Evolutionary conservation across 371 early-diverging fungal species (phyloP), one percentile per base, ranked within the genome.

Genomic region (Mucor plumbeus): DNA sequence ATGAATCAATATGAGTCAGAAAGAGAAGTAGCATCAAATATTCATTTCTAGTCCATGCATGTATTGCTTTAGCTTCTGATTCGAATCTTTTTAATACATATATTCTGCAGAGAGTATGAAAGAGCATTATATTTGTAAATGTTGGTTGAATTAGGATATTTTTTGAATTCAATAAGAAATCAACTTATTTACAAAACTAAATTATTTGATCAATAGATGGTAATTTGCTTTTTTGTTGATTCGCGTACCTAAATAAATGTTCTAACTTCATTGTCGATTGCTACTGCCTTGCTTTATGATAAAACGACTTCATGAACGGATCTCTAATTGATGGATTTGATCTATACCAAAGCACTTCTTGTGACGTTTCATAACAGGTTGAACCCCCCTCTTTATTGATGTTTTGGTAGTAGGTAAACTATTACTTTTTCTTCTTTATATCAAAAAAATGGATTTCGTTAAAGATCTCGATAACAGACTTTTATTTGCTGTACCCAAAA

Each of bases 401-500:
- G 17, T 44, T 17, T 17, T 44, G 44, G n/a, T n/a, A 44, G 44
- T 17, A 44, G n/a, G 19, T 15, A 50, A 36, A 41, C 19, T 7
- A 13, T 34, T 41, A 11, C 17, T 44, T 35, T 33, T 35, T 5
- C 47, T n/a, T 26, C 13, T 39, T 35, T 38, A 39, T 21, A 54
- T 36, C 4, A 38, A 33, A 15, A 15, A 33, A 40, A 90, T 90
- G 90, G 90, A 88, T 72, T 80, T 87, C 61, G 85, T 87, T 58
- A 83, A 82, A 54, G 90, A 91, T 72, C 86, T 90, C 34, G 82
- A 85, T 36, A 90, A 92, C 69, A 87, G 96, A 59, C 88, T 98
- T 60, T 83, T 97, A 48, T 95, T 98, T 70, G 97, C 96, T 10
- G 88, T 99, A 61, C 98, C 98, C 59, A 99, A 99, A 76, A 99